Conservation (phyloP, 2,329 filamentous ascomycete species). For the Neofusicoccum laricinum region DNA sequence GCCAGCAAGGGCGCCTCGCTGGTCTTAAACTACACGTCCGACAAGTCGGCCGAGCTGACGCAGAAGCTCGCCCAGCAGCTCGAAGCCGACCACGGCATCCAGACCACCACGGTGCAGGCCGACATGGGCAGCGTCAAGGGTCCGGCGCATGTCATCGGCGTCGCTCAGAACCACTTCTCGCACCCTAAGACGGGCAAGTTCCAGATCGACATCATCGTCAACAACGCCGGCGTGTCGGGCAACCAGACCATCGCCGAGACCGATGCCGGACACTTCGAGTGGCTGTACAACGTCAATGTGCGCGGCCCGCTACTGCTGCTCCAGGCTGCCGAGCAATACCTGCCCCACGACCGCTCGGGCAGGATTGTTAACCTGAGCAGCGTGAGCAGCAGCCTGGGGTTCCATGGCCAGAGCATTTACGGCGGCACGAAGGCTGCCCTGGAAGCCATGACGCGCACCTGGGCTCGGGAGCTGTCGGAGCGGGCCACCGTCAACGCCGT, state of each 20-base stretch:
- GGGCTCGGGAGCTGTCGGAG: slow-evolving; percentile 62
- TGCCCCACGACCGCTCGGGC: slow-evolving; percentile 66
- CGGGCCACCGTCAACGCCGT: slow-evolving; percentile 63
- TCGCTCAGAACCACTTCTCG: slow-evolving; percentile 58
- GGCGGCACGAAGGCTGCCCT: slow-evolving; percentile 65
- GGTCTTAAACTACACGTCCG: slow-evolving; percentile 69
- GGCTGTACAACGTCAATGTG: slow-evolving; percentile 77
- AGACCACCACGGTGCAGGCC: slow-evolving; percentile 64
- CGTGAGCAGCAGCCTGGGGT: slow-evolving; percentile 55
- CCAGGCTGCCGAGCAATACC: slow-evolving; percentile 67
- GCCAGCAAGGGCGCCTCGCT: slow-evolving; percentile 68
- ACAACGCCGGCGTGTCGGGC: slow-evolving; percentile 71
- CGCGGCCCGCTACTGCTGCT: slow-evolving; percentile 75
- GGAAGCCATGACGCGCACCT: slow-evolving; percentile 67
- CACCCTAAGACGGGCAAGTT: slow-evolving; percentile 54
- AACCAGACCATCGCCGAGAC: slow-evolving; percentile 67
- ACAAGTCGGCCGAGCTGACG: slow-evolving; percentile 54
- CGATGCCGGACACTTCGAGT: slow-evolving; percentile 63
- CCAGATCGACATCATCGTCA: slow-evolving; percentile 79
- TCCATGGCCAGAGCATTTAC: slow-evolving; percentile 59
- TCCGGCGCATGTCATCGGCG: slow-evolving; percentile 58
- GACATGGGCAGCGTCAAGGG: slow-evolving; percentile 65
- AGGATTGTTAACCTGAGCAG: slow-evolving; percentile 62
- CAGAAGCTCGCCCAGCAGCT: slow-evolving; percentile 57
- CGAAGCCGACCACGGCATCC: slow-evolving; percentile 55